Conservation (phyloP, 345 rosid species). For the Firmiana major region DNA sequence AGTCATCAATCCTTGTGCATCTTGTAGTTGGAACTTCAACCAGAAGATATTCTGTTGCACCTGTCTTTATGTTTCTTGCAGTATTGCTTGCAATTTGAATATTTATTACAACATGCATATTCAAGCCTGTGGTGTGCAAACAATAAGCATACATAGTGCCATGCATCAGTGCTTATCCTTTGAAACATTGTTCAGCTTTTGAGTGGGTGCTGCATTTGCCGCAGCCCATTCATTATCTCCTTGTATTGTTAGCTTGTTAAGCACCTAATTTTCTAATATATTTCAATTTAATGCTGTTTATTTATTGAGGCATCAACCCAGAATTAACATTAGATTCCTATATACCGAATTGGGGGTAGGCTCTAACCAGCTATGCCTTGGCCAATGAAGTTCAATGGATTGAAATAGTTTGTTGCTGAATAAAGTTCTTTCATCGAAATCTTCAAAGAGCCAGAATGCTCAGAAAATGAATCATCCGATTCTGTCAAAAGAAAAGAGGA, state of each 20-base stretch:
- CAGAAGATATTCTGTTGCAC: background rate
- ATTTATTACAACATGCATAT: background rate
- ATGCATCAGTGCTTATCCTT: background rate
- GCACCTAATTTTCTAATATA: background rate
- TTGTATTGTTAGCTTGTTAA: background rate
- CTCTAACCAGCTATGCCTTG: conserved; percentile 60
- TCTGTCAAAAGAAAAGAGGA: conserved; percentile 16
- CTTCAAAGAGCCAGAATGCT: conserved; percentile 26
- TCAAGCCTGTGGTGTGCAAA: background rate
- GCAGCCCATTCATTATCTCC: background rate
- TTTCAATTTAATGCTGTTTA: background rate
- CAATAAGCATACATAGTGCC: background rate
- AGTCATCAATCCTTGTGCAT: background rate
- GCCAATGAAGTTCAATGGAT: conserved; percentile 50
- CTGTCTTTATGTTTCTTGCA: background rate
- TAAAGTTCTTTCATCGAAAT: conserved; percentile 43
- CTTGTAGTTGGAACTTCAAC: background rate
- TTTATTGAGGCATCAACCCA: background rate
- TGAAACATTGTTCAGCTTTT: background rate
- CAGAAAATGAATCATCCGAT: conserved; percentile 14
- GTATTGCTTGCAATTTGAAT: background rate
- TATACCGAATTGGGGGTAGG: background rate
- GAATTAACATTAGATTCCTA: background rate
- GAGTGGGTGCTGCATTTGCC: no score
- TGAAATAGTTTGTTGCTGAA: conserved; percentile 47